Conservation (phyloP, 2,329 filamentous ascomycete species). For the Intubia oerlemansii region DNA sequence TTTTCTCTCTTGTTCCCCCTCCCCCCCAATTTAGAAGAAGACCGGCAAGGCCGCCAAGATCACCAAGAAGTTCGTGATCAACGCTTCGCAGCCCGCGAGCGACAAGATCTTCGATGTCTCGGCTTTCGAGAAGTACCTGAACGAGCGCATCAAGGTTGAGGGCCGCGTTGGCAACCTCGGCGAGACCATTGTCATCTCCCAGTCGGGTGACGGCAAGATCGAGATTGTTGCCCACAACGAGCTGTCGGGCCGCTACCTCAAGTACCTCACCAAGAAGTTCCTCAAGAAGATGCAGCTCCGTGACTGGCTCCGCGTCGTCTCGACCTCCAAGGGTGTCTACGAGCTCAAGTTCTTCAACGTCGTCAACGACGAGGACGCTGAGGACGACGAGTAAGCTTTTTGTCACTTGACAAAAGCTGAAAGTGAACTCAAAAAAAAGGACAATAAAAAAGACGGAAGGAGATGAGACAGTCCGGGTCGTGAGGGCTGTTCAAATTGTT, state of each 20-base stretch:
- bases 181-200: constrained; percentile 74
- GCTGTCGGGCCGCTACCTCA: constrained; percentile 96
- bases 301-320: constrained; percentile 98
- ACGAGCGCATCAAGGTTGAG: constrained; percentile 99
- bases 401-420: not conserved
- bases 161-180: constrained; percentile 96
- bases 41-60: constrained; percentile 46
- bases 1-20: constrained; percentile 24
- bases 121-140: constrained; percentile 99
- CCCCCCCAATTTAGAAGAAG: constrained; percentile 51
- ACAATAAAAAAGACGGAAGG: not conserved
- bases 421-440: not conserved
- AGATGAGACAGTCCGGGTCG: not conserved
- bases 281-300: constrained; percentile 99
- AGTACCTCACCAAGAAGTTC: constrained; percentile 99
- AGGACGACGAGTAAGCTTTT: constrained; percentile 77
- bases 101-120: constrained; percentile 99
- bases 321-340: constrained; percentile 94
- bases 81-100: constrained; percentile 90
- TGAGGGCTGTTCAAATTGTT: too few relatives aligned
- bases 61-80: constrained; percentile 98
- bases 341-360: constrained; percentile 99
- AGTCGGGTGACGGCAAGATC: constrained; percentile 90
- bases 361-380: constrained; percentile 91
- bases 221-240: constrained; percentile 95